Conservation (phyloP, 805 yeast genomes). For the Candida namnaoensis region DNA sequence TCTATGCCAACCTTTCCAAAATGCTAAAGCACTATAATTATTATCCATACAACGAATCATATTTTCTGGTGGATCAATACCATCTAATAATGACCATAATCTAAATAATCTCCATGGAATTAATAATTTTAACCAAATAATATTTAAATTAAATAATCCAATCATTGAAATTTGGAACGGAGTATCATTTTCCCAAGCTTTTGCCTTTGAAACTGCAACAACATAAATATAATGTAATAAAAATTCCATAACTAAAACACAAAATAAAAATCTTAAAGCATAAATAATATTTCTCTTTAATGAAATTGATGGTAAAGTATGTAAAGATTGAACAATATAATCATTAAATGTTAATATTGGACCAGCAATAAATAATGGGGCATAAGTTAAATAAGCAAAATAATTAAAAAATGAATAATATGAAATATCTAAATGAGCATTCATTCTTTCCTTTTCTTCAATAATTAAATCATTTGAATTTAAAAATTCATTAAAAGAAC, state of each 20-base stretch:
- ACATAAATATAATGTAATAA: conserved; percentile 84
- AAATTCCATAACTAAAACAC: conserved; percentile 84
- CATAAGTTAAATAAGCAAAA: conserved; percentile 68
- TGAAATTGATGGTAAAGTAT: conserved; percentile 52
- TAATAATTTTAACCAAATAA: conserved; percentile 87
- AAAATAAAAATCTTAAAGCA: conserved; percentile 58
- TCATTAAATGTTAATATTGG: conserved; percentile 93
- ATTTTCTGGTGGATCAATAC: conserved; percentile 94
- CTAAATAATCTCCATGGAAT: conserved; percentile 96
- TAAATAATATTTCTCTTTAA: conserved; percentile 46
- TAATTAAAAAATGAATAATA: conserved; percentile 63
- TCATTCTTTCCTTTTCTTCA: conserved; percentile 58
- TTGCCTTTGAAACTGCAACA: conserved; percentile 82
- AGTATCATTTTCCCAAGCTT: conserved; percentile 83
- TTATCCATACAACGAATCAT: conserved; percentile 95
- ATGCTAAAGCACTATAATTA: conserved; percentile 87
- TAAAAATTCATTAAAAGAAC: conserved; percentile 9
- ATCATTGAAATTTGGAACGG: conserved; percentile 95
- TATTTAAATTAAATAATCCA: conserved; percentile 80
- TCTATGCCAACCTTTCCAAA: conserved; percentile 99
- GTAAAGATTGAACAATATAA: conserved; percentile 63
- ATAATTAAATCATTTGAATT: conserved; percentile 12
- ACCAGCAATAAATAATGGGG: conserved; percentile 92
- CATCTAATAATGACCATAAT: conserved; percentile 87
- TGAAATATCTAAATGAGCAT: conserved; percentile 47